phyloP scores from a whole-genome alignment of 805 yeast species.

The Wickerhamiella kurtzmanii region DNA sequence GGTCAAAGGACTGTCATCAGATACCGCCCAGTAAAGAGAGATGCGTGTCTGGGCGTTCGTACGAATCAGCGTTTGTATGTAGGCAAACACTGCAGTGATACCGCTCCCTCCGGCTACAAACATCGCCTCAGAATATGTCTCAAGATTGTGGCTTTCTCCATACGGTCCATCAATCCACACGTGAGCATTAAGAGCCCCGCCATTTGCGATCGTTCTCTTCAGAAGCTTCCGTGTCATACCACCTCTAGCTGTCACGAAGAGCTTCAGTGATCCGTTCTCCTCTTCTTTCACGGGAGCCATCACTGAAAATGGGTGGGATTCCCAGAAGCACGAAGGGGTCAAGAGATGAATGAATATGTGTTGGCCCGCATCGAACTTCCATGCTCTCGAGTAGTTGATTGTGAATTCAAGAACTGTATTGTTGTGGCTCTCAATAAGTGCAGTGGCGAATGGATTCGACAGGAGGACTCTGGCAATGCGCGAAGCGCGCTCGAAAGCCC shows the following conservation, averaged over 20 bases:
- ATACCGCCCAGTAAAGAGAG: too few species aligned
- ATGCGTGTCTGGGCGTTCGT: too few species aligned
- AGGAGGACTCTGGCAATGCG: constrained; percentile 40
- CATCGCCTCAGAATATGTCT: constrained; percentile 39
- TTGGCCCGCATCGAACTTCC: constrained; percentile 40
- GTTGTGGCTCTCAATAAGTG: constrained; percentile 20
- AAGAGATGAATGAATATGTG: constrained; percentile 41
- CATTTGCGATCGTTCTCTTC: constrained; percentile 23
- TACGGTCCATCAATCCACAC: constrained; percentile 56
- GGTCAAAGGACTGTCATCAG: too few species aligned
- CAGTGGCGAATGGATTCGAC: constrained; percentile 33
- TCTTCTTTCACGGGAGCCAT: constrained; percentile 1
- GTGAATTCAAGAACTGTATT: constrained; percentile 21
- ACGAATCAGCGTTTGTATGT: constrained; percentile 9
- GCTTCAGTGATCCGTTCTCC: constrained; percentile 3
- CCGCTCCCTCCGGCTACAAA: constrained; percentile 67
- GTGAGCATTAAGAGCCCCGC: constrained; percentile 20
- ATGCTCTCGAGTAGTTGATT: constrained; percentile 29
- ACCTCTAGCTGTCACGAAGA: constrained; percentile 25
- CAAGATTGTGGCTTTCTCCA: constrained; percentile 39
- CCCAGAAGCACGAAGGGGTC: constrained; percentile 40
- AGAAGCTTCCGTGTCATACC: constrained; percentile 39
- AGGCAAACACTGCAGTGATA: constrained; percentile 34
- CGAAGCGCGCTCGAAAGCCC: constrained; percentile 52
- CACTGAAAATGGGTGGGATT: constrained; percentile 56